phyloP scores from a whole-genome alignment of 2,329 filamentous ascomycete genomes.

The Calonectria fujianensis region DNA sequence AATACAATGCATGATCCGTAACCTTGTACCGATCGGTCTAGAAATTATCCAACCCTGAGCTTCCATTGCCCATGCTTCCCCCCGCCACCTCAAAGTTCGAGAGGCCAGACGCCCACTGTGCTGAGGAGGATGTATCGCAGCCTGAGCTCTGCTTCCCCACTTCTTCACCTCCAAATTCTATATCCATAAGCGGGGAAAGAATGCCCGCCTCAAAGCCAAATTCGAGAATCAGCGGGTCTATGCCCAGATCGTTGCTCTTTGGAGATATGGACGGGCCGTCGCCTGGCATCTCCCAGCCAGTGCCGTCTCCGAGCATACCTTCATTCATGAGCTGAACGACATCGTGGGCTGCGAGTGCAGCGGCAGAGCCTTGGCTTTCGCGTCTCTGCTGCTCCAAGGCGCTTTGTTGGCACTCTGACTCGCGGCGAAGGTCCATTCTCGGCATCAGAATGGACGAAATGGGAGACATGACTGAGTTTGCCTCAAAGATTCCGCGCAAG shows the following conservation, averaged over 20 bases:
- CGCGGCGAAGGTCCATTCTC: constrained; percentile 17
- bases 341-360: background rate
- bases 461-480: constrained; percentile 10
- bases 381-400: background rate
- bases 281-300: constrained; percentile 3
- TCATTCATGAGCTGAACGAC: background rate
- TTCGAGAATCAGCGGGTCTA: constrained; percentile 29
- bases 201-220: constrained; percentile 31
- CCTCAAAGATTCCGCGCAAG: constrained; percentile 35
- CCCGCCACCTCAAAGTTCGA: constrained; percentile 12
- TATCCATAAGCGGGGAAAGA: constrained; percentile 30
- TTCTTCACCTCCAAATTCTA: constrained; percentile 12
- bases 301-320: background rate
- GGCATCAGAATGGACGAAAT: constrained; percentile 29
- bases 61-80: background rate
- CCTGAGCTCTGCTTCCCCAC: background rate
- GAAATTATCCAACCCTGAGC: constrained; percentile 1
- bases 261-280: constrained; percentile 22
- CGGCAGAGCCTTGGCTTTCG: background rate
- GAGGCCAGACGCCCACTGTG: constrained; percentile 10
- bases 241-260: constrained; percentile 17
- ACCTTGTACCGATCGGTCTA: background rate
- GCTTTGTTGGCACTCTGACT: background rate
- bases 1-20: background rate
- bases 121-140: background rate